These are phyloP conservation scores for Hanseniaspora lachancei DNA, from an alignment of 805 yeast species.

Conservation along the genomic window DNA sequence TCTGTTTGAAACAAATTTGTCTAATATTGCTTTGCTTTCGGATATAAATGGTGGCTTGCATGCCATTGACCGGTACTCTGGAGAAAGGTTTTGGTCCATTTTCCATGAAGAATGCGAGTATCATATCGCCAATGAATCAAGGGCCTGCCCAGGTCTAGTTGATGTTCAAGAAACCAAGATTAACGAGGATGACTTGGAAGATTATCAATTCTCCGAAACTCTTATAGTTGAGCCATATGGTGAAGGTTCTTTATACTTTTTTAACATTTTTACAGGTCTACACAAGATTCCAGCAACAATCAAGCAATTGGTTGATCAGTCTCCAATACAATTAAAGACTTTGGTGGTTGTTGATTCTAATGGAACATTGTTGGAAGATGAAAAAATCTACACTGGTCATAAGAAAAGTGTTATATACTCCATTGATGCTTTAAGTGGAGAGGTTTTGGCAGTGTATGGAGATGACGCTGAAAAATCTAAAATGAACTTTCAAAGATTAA, in stretches of 20 bases:
- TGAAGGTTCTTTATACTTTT: conserved; percentile 73
- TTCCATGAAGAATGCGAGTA: conserved; percentile 32
- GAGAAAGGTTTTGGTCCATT: conserved; percentile 64
- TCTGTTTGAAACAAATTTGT: conserved; percentile 3
- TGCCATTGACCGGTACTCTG: conserved; percentile 63
- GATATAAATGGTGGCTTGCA: conserved; percentile 82
- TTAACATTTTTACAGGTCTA: conserved; percentile 59
- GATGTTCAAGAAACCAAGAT: conserved; percentile 23
- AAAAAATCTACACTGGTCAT: conserved; percentile 78
- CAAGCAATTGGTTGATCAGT: conserved; percentile 58
- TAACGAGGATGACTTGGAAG: conserved; percentile 12
- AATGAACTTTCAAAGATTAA: conserved; percentile 14
- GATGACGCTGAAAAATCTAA: conserved; percentile 29
- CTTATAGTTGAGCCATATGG: conserved; percentile 88
- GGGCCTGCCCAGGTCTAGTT: conserved; percentile 39
- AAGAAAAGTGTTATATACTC: conserved; percentile 63
- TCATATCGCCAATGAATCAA: neutral
- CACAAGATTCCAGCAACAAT: conserved; percentile 73
- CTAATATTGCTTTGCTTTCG: conserved; percentile 25
- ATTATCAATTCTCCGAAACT: conserved; percentile 26
- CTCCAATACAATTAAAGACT: conserved; percentile 63
- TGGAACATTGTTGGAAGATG: conserved; percentile 35
- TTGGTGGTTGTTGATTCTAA: conserved; percentile 33
- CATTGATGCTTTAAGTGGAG: conserved; percentile 62
- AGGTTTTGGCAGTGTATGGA: conserved; percentile 58